Conservation (phyloP, 164 flowering plant genomes). For the Magnolia changhungtana region DNA sequence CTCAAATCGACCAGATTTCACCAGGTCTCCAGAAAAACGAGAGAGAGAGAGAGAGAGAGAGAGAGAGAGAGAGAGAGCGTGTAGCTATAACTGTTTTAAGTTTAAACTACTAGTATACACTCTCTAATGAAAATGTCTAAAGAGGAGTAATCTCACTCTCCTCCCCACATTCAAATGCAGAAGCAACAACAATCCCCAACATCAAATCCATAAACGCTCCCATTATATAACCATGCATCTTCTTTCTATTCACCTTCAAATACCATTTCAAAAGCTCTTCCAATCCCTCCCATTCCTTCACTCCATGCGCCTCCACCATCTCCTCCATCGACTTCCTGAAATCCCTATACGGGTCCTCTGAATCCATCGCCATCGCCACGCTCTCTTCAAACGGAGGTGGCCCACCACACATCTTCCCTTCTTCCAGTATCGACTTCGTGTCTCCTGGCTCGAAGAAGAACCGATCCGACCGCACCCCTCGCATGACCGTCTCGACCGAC, state of each 20-base stretch:
- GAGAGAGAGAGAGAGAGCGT: neutral
- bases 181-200: conserved; percentile 32
- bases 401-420: conserved; percentile 22
- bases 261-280: conserved; percentile 70
- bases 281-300: conserved; percentile 64
- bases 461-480: conserved; percentile 57
- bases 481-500: conserved; percentile 42
- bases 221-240: conserved; percentile 59
- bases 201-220: conserved; percentile 82
- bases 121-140: conserved; percentile 12
- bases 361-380: conserved; percentile 58
- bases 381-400: conserved; percentile 41
- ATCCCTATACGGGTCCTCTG: conserved; percentile 64
- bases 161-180: conserved; percentile 9
- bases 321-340: conserved; percentile 81
- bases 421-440: conserved; percentile 55
- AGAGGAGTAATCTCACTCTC: neutral
- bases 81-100: neutral
- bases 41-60: conserved; percentile 11
- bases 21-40: neutral
- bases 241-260: conserved; percentile 59
- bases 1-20: no score
- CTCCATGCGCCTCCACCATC: conserved; percentile 73
- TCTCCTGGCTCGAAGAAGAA: conserved; percentile 60
- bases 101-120: conserved; percentile 19